phyloP scores from a whole-genome alignment of 2,329 filamentous ascomycete genomes.

The Colletotrichum cordylinicola region DNA sequence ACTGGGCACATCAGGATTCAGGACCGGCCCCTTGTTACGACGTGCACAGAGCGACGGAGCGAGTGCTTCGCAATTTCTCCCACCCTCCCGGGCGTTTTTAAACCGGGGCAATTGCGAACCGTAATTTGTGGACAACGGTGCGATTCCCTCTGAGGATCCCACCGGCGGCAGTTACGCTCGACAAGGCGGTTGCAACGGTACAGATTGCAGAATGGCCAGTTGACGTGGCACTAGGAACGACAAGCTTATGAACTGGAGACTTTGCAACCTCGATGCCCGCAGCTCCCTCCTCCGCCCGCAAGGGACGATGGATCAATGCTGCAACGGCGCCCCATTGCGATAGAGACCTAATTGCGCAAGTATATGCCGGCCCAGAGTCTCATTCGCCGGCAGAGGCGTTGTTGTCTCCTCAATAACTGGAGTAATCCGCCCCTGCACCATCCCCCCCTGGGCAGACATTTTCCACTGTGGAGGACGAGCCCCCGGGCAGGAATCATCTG shows the following conservation, averaged over 20 bases:
- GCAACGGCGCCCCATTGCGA: neutral
- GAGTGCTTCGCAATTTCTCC: neutral
- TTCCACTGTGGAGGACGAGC: neutral
- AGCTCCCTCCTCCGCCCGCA: neutral
- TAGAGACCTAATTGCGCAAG: neutral
- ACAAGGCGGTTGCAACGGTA: neutral
- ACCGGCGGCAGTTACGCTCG: neutral
- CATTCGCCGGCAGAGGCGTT: neutral
- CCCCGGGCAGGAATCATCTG: neutral
- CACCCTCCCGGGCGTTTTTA: neutral
- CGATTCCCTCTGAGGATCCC: neutral
- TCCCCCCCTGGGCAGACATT: neutral
- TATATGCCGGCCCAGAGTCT: neutral
- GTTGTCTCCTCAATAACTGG: neutral
- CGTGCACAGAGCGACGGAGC: neutral
- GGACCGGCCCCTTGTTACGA: neutral
- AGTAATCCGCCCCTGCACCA: neutral
- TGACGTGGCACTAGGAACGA: neutral
- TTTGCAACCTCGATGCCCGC: neutral
- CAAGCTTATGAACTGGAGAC: neutral
- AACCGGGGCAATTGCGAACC: neutral
- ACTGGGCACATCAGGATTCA: neutral
- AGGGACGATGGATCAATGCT: neutral
- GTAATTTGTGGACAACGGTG: neutral
- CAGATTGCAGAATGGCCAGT: neutral